Percentiles rank a stretch among this genome's conserved stretches.
Conservation (phyloP, 352 stramenopile genomes). For the Globisporangium acanthophoron region DNA sequence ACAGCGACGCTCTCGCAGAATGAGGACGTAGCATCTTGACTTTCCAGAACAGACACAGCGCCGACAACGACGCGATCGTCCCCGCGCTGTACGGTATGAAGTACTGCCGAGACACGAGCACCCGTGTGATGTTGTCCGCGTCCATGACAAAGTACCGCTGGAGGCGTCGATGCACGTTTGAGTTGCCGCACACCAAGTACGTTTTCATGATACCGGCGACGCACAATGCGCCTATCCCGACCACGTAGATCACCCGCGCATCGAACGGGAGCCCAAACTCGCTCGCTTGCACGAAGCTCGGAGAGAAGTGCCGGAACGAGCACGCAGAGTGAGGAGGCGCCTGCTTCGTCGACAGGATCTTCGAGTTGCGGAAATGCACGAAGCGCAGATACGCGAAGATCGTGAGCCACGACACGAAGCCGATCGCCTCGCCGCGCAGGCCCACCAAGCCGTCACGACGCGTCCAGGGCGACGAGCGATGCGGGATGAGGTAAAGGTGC, state of each 20-base stretch:
- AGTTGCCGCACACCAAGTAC: not conserved
- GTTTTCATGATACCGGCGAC: not conserved
- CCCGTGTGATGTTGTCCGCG: not conserved
- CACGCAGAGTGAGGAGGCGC: not conserved
- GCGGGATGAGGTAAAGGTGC: slow-evolving; percentile 1
- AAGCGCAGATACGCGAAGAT: slow-evolving; percentile 5
- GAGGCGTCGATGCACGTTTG: not conserved
- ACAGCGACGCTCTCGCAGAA: not conserved
- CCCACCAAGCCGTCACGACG: not conserved
- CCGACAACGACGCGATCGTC: slow-evolving; percentile 5
- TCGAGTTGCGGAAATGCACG: not conserved
- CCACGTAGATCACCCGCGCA: not conserved
- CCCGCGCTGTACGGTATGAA: slow-evolving; percentile 15
- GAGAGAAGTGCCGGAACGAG: not conserved
- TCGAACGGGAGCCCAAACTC: slow-evolving; percentile 5
- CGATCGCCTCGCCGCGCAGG: slow-evolving; percentile 1
- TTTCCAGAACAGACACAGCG: slow-evolving; percentile 18
- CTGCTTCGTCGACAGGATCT: not conserved
- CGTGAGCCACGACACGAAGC: not conserved
- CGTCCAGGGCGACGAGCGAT: not conserved
- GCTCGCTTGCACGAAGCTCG: not conserved
- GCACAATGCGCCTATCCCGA: not conserved
- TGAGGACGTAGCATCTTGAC: not conserved
- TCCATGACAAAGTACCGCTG: not conserved
- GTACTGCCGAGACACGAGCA: slow-evolving; percentile 2